These are phyloP conservation scores for Xylaria arbuscula DNA, from an alignment of 2,329 filamentous ascomycete species.

Conservation along the genomic window DNA sequence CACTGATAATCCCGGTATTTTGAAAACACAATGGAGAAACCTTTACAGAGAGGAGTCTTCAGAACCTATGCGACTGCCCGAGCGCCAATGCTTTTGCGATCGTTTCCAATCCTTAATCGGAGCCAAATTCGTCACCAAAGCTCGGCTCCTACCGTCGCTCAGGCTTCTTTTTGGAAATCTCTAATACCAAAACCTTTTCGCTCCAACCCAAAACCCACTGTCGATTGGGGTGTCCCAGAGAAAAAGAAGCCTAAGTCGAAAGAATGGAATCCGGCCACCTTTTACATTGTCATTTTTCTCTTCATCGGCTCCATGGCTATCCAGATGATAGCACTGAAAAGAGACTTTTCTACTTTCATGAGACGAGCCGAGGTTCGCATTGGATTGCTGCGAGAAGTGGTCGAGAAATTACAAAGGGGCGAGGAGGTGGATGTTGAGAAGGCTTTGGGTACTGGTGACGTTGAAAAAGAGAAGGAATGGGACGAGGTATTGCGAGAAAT, in stretches of 20 bases:
- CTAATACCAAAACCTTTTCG: slow-evolving; percentile 76
- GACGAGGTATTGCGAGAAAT: slow-evolving; percentile 79
- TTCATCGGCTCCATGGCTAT: slow-evolving; percentile 97
- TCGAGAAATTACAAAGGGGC: slow-evolving; percentile 75
- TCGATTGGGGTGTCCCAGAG: slow-evolving; percentile 40
- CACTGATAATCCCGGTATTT: background rate
- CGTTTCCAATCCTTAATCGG: slow-evolving; percentile 25
- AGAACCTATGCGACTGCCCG: slow-evolving; percentile 32
- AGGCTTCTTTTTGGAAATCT: slow-evolving; percentile 74
- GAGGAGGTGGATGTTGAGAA: slow-evolving; percentile 88
- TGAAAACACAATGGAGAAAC: slow-evolving; percentile 34
- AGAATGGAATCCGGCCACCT: slow-evolving; percentile 83
- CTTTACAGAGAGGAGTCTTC: slow-evolving; percentile 37
- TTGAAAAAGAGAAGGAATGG: slow-evolving; percentile 83
- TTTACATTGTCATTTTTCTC: slow-evolving; percentile 83
- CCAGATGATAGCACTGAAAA: slow-evolving; percentile 84
- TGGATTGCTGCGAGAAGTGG: slow-evolving; percentile 77
- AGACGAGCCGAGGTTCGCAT: slow-evolving; percentile 85
- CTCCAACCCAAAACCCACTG: slow-evolving; percentile 53
- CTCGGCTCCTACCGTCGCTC: slow-evolving; percentile 63
- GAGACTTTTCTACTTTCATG: slow-evolving; percentile 77
- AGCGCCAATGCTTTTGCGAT: slow-evolving; percentile 8
- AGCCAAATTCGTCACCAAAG: slow-evolving; percentile 46
- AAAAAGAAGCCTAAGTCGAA: slow-evolving; percentile 62
- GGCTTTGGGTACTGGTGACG: slow-evolving; percentile 80